Base-by-base conservation (phyloP, 306 rosid genomes). In the Erythrophleum fordii region DNA sequence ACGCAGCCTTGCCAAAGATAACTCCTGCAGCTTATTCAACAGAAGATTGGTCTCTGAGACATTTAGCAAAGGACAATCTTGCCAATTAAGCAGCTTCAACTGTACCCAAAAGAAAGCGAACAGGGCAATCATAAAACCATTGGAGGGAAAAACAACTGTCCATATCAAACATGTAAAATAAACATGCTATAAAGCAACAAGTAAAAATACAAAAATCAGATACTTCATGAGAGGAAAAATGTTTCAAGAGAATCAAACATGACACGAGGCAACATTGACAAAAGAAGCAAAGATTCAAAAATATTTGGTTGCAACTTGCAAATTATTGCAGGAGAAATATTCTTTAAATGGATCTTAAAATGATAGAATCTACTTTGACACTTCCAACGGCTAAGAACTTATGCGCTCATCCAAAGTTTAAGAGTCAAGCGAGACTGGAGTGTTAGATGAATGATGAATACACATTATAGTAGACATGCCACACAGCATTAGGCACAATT, bases 11-110 rank as follows among this genome's bases (percentile, higher is more conserved):
- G 93, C 93, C 87, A 89, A 66, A 16, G 96, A 90, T 75, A 91
- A 82, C 84, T 93, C 99, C 88, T 91, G 97, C 75, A 95, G 89
- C 83, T 93, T 93, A 81, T 87, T 89, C 80, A 95, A 78, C 86
- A 93, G 78, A 77, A 93, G 97, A 77, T 89, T 87, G 48, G 99
- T 90, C 84, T 95, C 91, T 1, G 92, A 84, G 23, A 82, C 94
- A 65, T 85, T 83, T 34, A 95, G 91, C 77, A 95, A 89, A 76
- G 97, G 93, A 45, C 92, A 84, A 65, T 88, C 97, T 69, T 79
- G 85, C 97, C 97, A 88, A 82, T 89, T 92, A 22, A 93, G 90
- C 76, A 93, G 90, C 89, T 88, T 89, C 89, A 90, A 85, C 99
- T 91, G 98, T 88, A 84, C 73, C 78, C 72, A 73, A 69, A 28